Evolutionary conservation across 164 flowering plant genomes (phyloP), one percentile per base, ranked within the genome.

Genomic region (Berberis vulgaris): DNA sequence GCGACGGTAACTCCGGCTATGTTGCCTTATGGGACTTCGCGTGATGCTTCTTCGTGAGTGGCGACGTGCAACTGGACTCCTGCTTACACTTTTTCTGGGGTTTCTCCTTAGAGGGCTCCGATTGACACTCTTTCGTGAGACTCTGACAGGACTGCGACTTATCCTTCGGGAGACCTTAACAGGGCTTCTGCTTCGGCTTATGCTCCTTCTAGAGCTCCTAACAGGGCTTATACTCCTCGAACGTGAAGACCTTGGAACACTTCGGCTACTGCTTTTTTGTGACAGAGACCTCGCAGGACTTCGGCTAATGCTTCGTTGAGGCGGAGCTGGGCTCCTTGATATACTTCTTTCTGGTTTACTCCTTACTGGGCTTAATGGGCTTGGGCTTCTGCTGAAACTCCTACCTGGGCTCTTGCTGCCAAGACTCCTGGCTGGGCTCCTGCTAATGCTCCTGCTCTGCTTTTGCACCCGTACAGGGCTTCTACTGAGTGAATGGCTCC

Each of bases 21-120:
- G 78, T 41, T 83, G 68, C 70, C 83, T 83, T 53, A 65, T 67
- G 39, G 90, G 89, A 76, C 92, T 86, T 39, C 77, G 80, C 66
- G 84, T 80, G 42, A 68, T 56, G 61, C 78, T 82, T 73, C 83
- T 80, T 62, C 86, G 73, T 40, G 77, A 73, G 45, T 76, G 79
- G 11, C 67, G 26, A 26, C 26, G 26, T 26, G 26, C 26, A 26
- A 26, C 26, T 26, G 26, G 26, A 26, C 26, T 26, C 26, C 26
- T 26, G 26, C 26, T 26, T 26, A 0, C 26, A 26, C 26, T 26
- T 26, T 26, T 26, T 26, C 26, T 26, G 26, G 26, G 26, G 26
- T 26, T 26, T 26, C 26, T 74, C 69, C 84, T 72, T 5, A 75
- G 79, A 5, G 83, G 72, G 69, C 87, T 82, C 73, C 82, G 65